Evolutionary conservation across 2,329 filamentous ascomycete species (phyloP).

Genomic region (Trichoderma breve): DNA sequence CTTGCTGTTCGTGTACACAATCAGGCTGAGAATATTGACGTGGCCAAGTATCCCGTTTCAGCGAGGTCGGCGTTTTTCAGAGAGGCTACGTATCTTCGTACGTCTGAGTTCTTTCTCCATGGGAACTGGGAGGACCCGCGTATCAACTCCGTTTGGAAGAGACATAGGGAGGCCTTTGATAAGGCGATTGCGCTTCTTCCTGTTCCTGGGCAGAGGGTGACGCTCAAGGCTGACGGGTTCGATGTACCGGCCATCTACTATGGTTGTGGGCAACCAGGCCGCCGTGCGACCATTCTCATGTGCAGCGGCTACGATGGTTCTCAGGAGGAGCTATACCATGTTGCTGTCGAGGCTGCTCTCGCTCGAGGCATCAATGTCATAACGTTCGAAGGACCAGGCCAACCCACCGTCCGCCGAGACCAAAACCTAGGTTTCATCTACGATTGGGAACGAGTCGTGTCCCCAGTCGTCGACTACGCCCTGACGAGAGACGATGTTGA

Average conservation of each 20-base stretch:
- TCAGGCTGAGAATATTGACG: constrained; percentile 21
- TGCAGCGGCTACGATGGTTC: constrained; percentile 42
- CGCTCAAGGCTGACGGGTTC: constrained; percentile 33
- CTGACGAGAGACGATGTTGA: constrained; percentile 31
- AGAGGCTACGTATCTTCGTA: constrained; percentile 42
- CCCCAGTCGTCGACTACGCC: constrained; percentile 41
- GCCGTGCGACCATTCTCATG: constrained; percentile 39
- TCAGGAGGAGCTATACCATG: constrained; percentile 44
- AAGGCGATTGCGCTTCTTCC: constrained; percentile 36
- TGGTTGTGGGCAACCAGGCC: constrained; percentile 20
- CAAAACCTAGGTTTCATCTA: constrained; percentile 45
- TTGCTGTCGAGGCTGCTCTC: constrained; percentile 33
- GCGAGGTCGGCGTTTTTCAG: constrained; percentile 35
- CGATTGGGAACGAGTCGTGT: constrained; percentile 43
- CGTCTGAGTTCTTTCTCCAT: constrained; percentile 43
- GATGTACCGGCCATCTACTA: constrained; percentile 36
- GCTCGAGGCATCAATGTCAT: constrained; percentile 41
- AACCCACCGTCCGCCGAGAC: constrained; percentile 40
- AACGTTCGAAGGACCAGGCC: constrained; percentile 47
- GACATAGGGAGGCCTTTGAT: constrained; percentile 38
- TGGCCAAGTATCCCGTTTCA: constrained; percentile 25
- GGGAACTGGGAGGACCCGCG: constrained; percentile 40
- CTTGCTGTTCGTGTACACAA: constrained; percentile 25
- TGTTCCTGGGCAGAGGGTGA: constrained; percentile 33
- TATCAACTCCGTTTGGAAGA: constrained; percentile 37